These are phyloP conservation scores for Skeletonema menzelii DNA, from an alignment of 108 stramenopile genomes.

Conservation along the genomic window DNA sequence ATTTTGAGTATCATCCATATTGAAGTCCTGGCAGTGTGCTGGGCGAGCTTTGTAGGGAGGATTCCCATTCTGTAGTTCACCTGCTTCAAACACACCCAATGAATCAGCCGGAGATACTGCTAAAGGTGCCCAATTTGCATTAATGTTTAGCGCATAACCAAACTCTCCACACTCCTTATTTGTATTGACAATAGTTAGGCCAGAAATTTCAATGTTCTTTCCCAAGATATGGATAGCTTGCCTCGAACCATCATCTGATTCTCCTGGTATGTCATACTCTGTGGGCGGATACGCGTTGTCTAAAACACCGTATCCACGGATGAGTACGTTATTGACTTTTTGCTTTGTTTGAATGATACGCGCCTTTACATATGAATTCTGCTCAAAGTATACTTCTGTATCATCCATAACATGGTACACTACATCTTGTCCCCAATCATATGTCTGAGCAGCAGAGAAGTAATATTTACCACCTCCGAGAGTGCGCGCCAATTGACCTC, in stretches of 20 bases:
- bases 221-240: constrained; percentile 15
- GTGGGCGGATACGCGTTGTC: constrained; percentile 8
- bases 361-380: constrained; percentile 13
- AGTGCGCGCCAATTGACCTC: background rate
- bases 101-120: constrained; percentile 8
- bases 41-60: constrained; percentile 12
- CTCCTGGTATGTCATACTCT: constrained; percentile 10
- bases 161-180: constrained; percentile 5
- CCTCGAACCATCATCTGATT: constrained; percentile 12
- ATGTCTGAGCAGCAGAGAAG: constrained; percentile 12
- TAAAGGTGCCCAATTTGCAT: constrained; percentile 18
- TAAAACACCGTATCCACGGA: constrained; percentile 12
- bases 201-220: constrained; percentile 14
- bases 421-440: constrained; percentile 16
- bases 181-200: constrained; percentile 15
- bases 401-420: constrained; percentile 20
- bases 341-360: constrained; percentile 21
- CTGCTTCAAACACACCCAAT: constrained; percentile 8
- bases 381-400: constrained; percentile 14
- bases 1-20: constrained; percentile 16
- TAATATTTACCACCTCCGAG: constrained; percentile 1
- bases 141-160: constrained; percentile 17
- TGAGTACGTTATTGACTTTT: constrained; percentile 17
- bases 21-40: constrained; percentile 19
- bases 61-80: constrained; percentile 12